Percentiles rank a stretch among this genome's conserved stretches.
Conservation (phyloP, 2,329 filamentous ascomycete genomes). For the Apiospora aurea region DNA sequence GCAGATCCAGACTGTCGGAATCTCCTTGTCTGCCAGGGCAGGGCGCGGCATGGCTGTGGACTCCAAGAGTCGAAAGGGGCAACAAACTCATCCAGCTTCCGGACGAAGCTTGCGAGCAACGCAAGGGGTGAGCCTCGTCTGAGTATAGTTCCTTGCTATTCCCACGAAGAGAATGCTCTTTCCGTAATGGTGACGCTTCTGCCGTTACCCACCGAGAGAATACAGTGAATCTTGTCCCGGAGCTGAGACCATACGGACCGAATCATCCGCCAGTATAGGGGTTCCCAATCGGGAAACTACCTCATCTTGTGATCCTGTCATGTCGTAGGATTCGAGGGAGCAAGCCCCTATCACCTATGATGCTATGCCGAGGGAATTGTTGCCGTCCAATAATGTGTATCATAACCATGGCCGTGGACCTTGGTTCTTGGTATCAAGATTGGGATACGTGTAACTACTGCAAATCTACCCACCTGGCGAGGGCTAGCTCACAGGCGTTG, state of each 20-base stretch:
- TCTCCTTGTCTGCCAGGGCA: background rate
- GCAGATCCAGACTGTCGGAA: constrained; percentile 5
- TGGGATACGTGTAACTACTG: background rate
- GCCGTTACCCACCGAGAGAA: constrained; percentile 9
- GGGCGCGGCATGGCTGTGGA: constrained; percentile 1
- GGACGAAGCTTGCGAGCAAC: constrained; percentile 9
- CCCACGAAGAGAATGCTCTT: constrained; percentile 9
- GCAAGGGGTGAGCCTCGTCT: background rate
- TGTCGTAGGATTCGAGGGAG: background rate
- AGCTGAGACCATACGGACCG: background rate
- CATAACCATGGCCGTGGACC: background rate
- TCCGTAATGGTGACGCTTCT: background rate
- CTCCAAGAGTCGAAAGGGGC: constrained; percentile 10
- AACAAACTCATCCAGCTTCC: background rate
- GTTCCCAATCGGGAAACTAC: constrained; percentile 4
- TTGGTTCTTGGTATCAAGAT: background rate
- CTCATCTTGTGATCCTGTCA: constrained; percentile 1
- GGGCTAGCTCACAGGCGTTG: background rate
- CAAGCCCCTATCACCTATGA: background rate
- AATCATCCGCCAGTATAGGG: constrained; percentile 1
- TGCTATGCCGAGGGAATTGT: background rate
- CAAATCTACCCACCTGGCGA: constrained; percentile 5
- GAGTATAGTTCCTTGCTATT: background rate
- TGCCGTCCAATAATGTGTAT: background rate
- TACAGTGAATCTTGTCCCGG: background rate